Conservation (phyloP, 139 green algal species). For the Haematococcus sp. region DNA sequence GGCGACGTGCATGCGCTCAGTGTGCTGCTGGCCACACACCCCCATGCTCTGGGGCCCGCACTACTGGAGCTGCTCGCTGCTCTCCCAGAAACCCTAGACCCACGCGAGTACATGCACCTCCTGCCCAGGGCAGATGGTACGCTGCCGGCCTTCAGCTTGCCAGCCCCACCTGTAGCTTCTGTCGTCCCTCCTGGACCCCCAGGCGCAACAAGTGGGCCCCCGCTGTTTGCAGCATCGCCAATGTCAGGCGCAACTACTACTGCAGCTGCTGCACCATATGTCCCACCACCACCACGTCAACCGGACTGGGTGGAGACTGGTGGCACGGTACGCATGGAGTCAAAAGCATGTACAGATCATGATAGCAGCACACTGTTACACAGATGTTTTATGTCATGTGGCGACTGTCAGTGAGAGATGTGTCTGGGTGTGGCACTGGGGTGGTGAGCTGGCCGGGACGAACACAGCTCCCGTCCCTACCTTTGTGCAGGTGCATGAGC, state of each 20-base stretch:
- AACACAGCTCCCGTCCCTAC: neutral
- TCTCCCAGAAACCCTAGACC: neutral
- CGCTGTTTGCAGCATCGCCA: neutral
- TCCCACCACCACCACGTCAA: too few relatives aligned
- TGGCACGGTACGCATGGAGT: too few relatives aligned
- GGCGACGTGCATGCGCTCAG: conserved; percentile 1
- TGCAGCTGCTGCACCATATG: too few relatives aligned
- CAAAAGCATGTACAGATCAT: too few relatives aligned
- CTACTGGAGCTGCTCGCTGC: neutral
- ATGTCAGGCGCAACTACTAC: neutral
- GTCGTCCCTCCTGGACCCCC: neutral
- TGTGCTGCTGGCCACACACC: conserved; percentile 1
- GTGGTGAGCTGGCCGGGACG: neutral
- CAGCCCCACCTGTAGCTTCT: neutral
- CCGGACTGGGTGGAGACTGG: too few relatives aligned
- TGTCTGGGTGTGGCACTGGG: neutral
- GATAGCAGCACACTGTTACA: too few relatives aligned
- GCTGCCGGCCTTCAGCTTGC: neutral
- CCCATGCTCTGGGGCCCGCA: neutral
- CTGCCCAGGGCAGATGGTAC: neutral
- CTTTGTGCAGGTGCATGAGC: neutral
- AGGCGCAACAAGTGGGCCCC: neutral
- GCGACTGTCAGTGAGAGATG: neutral
- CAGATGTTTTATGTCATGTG: too few relatives aligned
- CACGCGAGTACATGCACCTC: neutral